These are phyloP conservation scores for Plantago elongata DNA, from an alignment of 257 asterid genomes.

Conservation along the genomic window DNA sequence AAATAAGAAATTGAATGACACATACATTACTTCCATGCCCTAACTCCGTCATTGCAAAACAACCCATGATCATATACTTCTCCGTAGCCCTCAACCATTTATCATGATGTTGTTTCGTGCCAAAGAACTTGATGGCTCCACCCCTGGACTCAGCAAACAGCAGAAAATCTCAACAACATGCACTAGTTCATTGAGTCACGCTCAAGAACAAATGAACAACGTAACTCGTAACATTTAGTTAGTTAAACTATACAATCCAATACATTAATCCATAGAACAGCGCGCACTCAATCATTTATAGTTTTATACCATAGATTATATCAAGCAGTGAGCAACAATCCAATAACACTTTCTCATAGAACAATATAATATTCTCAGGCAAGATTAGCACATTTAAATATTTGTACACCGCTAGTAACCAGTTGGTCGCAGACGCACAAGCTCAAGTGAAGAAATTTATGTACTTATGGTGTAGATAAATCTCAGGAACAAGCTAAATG, in stretches of 20 bases:
- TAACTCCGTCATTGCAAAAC: slow-evolving; percentile 97
- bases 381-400: no score
- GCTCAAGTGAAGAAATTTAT: no score
- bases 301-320: no score
- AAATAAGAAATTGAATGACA: slow-evolving; percentile 16
- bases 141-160: slow-evolving; percentile 57
- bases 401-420: no score
- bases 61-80: slow-evolving; percentile 62
- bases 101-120: slow-evolving; percentile 88
- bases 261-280: no score
- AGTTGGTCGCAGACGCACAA: neutral
- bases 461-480: no score
- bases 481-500: no score
- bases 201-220: neutral
- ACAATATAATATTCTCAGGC: no score
- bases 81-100: slow-evolving; percentile 81
- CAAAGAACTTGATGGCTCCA: slow-evolving; percentile 85
- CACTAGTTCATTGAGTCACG: neutral
- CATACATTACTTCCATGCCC: slow-evolving; percentile 99
- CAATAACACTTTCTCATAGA: no score
- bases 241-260: no score
- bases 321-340: no score
- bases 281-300: no score
- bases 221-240: neutral
- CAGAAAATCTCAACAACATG: slow-evolving; percentile 3